phyloP scores from a whole-genome alignment of 192 early-diverging fungal species.

The Coemansia aciculifera region DNA sequence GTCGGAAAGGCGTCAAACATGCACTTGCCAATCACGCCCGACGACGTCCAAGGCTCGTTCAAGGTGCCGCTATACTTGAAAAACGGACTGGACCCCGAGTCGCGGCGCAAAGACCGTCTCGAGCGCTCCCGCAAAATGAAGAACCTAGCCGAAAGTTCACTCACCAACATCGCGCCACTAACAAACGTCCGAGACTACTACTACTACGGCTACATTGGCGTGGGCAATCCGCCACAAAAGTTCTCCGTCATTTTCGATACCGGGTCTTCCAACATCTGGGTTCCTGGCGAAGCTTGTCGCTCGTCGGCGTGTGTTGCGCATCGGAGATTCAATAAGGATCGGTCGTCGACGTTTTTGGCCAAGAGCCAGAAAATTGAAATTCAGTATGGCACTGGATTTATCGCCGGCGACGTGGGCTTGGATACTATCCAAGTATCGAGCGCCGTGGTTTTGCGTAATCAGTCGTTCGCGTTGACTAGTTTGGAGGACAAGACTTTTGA shows the following conservation, averaged over 20 bases:
- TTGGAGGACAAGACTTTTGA: constrained; percentile 48
- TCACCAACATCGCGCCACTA: constrained; percentile 19
- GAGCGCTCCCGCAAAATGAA: constrained; percentile 45
- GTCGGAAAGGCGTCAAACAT: constrained; percentile 18
- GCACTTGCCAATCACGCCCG: constrained; percentile 21
- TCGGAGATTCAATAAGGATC: constrained; percentile 68
- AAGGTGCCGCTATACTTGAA: constrained; percentile 42
- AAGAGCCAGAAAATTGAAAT: constrained; percentile 74
- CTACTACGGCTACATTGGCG: constrained; percentile 73
- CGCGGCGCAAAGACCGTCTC: constrained; percentile 36
- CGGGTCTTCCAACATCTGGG: constrained; percentile 72
- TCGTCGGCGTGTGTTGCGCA: constrained; percentile 82
- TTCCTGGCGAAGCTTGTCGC: constrained; percentile 65
- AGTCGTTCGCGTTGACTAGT: constrained; percentile 51
- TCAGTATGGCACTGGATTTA: constrained; percentile 88
- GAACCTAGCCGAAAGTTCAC: constrained; percentile 28
- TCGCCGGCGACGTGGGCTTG: constrained; percentile 88
- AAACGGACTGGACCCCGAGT: constrained; percentile 51
- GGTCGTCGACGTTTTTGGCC: constrained; percentile 67
- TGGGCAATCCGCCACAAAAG: constrained; percentile 69
- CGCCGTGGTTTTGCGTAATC: constrained; percentile 37
- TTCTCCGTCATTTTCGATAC: constrained; percentile 74
- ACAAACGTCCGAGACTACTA: constrained; percentile 50
- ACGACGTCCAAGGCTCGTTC: constrained; percentile 28
- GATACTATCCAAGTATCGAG: constrained; percentile 58